Evolutionary conservation across 306 rosid genomes (phyloP), one percentile per base, ranked within the genome.

Genomic region (Castanopsis chinensis): DNA sequence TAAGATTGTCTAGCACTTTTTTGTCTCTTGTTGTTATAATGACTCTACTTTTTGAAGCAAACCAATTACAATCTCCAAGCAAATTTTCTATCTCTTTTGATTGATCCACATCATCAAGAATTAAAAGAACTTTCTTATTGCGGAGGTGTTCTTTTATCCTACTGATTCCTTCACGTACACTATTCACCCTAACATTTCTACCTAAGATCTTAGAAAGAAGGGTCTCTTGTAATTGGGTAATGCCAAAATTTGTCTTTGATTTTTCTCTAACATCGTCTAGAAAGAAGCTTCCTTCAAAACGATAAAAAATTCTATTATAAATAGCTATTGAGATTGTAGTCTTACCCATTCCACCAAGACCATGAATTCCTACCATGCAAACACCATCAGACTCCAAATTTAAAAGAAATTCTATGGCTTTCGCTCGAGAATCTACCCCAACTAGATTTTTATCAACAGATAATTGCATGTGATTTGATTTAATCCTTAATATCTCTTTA

Each of bases 21-120:
- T 28, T 65, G 61, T 80, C 15, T 67, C 70, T 54, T 63, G 79
- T 74, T 2, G 79, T 80, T 35, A 74, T 37, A 33, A 80, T 74
- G 19, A 80, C 54, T 67, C 67, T 80, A 73, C 79, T 80, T 41
- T 79, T 75, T 15, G 21, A 14, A 55, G 74, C 79, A 74, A 74
- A 80, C 79, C 83, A 80, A 28, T 51, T 30, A 21, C 7, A 30
- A 14, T 37, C 74, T 52, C 79, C 79, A 23, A 67, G 69, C 25
- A 74, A 37, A 17, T 69, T 67, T 5, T 80, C 17, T 53, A 74
- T 30, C 30, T 80, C 59, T 32, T 43, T 43, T 41, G 45, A 28
- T 49, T 61, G 30, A 30, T 79, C 82, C 52, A 79, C 67, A 49
- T 72, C 78, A 59, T 79, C 82, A 61, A 79, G 78, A 60, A 79